Evolutionary conservation across 2,329 filamentous ascomycete species (phyloP).

Genomic region (Ceratocystiopsis minuta): DNA sequence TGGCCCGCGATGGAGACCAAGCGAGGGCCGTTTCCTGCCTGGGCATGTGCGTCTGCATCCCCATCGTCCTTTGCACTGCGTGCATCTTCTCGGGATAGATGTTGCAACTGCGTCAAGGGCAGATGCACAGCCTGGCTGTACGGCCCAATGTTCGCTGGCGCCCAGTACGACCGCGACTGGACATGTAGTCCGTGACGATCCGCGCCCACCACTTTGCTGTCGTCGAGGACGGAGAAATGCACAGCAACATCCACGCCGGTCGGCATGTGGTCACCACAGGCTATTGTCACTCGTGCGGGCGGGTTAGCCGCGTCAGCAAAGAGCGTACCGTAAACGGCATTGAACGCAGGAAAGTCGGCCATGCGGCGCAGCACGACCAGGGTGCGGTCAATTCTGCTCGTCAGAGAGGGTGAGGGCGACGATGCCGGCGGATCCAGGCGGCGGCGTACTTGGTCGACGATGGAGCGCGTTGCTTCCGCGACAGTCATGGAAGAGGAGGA

Average conservation of each 20-base stretch:
- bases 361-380: conserved; percentile 61
- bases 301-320: conserved; percentile 60
- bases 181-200: conserved; percentile 58
- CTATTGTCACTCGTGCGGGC: conserved; percentile 68
- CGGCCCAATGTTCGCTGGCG: conserved; percentile 89
- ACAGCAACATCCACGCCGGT: conserved; percentile 40
- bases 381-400: conserved; percentile 32
- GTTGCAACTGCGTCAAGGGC: conserved; percentile 5
- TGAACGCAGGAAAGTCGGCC: conserved; percentile 59
- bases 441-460: conserved; percentile 26
- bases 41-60: no score
- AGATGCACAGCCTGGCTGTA: conserved; percentile 75
- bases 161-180: conserved; percentile 90
- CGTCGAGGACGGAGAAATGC: conserved; percentile 8
- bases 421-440: conserved; percentile 15
- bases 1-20: conserved; percentile 65
- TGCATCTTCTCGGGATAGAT: background rate
- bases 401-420: conserved; percentile 5
- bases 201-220: conserved; percentile 10
- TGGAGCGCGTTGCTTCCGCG: conserved; percentile 27
- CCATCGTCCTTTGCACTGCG: background rate
- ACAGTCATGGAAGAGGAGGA: conserved; percentile 15
- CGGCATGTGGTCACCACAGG: conserved; percentile 52
- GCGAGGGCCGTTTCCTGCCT: conserved; percentile 10
- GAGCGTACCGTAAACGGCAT: conserved; percentile 54